phyloP scores from a whole-genome alignment of 441 rosid genomes.

The Populus hybrid region DNA sequence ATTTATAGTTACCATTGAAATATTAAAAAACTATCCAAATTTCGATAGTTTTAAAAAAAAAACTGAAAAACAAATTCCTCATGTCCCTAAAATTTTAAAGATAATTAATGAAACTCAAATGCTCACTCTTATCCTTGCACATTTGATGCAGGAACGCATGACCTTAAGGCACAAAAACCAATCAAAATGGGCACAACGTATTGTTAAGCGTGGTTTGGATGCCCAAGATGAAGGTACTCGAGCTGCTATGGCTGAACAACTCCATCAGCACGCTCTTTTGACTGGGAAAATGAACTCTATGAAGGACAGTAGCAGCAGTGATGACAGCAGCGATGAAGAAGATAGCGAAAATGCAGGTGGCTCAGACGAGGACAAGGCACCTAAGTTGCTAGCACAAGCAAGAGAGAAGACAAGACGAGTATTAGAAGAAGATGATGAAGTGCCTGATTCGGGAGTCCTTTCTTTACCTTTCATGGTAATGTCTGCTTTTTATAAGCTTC shows the following conservation, averaged over 20 bases:
- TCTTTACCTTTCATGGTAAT: constrained; percentile 95
- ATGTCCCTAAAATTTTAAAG: neutral
- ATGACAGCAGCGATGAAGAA: constrained; percentile 73
- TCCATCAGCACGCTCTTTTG: constrained; percentile 64
- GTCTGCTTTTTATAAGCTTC: constrained; percentile 3
- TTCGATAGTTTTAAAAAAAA: neutral
- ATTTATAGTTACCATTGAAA: neutral
- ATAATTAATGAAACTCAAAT: neutral
- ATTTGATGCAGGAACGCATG: constrained; percentile 71
- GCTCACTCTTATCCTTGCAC: neutral
- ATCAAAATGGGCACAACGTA: constrained; percentile 81
- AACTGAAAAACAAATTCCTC: neutral
- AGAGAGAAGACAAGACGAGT: constrained; percentile 65
- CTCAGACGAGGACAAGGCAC: constrained; percentile 52
- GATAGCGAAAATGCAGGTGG: constrained; percentile 40
- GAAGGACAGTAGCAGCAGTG: constrained; percentile 68
- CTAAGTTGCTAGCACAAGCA: constrained; percentile 59
- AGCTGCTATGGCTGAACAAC: constrained; percentile 83
- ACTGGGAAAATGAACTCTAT: constrained; percentile 79
- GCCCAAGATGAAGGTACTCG: constrained; percentile 76
- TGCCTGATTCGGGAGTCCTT: constrained; percentile 67
- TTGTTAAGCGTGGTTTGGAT: constrained; percentile 65
- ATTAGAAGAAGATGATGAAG: constrained; percentile 63
- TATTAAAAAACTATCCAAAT: too few species aligned
- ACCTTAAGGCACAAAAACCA: constrained; percentile 76